Conservation (phyloP, 169 alveolate species). For the Cryptosporidium canis region DNA sequence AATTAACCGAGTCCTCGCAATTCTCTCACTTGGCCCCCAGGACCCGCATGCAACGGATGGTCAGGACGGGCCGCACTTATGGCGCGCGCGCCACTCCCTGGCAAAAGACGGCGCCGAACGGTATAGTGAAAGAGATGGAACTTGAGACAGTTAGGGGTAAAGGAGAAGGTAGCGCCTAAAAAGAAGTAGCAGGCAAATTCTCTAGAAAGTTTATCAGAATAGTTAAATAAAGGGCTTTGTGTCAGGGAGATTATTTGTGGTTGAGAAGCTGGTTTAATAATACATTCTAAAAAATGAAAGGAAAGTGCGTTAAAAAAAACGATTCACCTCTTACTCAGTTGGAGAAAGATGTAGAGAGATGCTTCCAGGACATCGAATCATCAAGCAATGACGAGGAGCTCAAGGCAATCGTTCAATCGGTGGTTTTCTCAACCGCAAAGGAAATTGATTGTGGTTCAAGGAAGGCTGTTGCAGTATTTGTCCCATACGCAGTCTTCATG, state of each 20-base stretch:
- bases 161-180: constrained; percentile 9
- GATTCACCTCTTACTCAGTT: constrained; percentile 72
- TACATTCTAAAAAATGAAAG: constrained; percentile 32
- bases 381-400: constrained; percentile 84
- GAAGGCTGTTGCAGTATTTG: constrained; percentile 87
- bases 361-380: constrained; percentile 84
- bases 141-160: constrained; percentile 1
- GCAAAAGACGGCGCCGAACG: constrained; percentile 21
- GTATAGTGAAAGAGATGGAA: background rate
- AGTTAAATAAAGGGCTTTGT: background rate
- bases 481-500: constrained; percentile 87
- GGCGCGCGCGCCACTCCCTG: background rate
- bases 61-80: background rate
- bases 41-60: too few relatives aligned
- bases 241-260: background rate
- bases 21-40: too few relatives aligned
- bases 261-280: constrained; percentile 2
- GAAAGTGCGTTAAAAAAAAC: constrained; percentile 53
- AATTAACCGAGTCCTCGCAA: too few relatives aligned
- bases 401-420: constrained; percentile 84
- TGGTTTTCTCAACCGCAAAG: constrained; percentile 85
- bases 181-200: background rate
- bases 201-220: background rate
- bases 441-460: constrained; percentile 83
- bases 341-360: constrained; percentile 86